Base-by-base conservation (phyloP, 305 asterid genomes). In the Lippia alba region DNA sequence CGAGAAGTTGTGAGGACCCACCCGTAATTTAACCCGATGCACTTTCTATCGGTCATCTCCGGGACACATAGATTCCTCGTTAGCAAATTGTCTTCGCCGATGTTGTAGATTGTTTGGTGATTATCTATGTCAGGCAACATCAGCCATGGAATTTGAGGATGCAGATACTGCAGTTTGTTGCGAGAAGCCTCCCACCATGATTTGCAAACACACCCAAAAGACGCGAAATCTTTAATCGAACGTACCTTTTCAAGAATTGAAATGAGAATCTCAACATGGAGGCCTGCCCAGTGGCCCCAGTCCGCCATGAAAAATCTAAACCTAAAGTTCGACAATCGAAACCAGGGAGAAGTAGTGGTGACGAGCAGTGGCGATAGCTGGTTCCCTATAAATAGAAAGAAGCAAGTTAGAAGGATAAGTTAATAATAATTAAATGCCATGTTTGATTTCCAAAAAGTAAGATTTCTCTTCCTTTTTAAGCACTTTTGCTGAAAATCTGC, bases 401-500 rank as follows among this genome's bases (percentile, higher is more conserved):
- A 24, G 30, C 30, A 24, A 24, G 30, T n/a, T n/a, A n/a, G n/a
- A n/a, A n/a, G n/a, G n/a, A n/a, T n/a, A n/a, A n/a, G n/a, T 24
- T 24, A 24, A 24, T 24, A 24, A 24, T 3, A 24, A 24, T 24
- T 24, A 24, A 24, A 24, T 24, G 30, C 30, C 54, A 24, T 50
- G 20, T 17, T 61, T 34, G 19, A 55, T 46, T 69, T 40, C 12
- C 51, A 10, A 16, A 24, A 56, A 34, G n/a, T 71, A 15, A 44
- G 0, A 39, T 14, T 20, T 10, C 18, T 14, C 19, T 49, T 49
- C 60, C 59, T 20, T 54, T 24, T 45, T 19, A 64, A n/a, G 54
- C 60, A 68, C 55, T 61, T 24, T 74, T 39, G 45, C 67, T 66
- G 64, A 46, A 24, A 64, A 49, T 18, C 53, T 36, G 20, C 39